phyloP scores from a whole-genome alignment of 163 green algal species.

The Scenedesmus sp. region DNA sequence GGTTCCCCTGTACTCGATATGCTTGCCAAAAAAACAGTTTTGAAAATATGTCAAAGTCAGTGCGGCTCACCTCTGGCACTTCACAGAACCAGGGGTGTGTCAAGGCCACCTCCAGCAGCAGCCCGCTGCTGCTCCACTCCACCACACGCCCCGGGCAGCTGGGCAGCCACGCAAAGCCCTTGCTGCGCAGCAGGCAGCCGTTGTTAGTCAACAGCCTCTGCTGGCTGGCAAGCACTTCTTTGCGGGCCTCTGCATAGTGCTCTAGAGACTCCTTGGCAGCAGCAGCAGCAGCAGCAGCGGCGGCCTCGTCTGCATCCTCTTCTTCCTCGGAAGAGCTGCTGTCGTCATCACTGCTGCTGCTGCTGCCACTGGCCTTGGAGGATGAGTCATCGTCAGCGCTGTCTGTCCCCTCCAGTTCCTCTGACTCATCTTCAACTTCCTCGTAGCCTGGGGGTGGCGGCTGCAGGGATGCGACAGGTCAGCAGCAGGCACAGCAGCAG shows the following conservation, averaged over 20 bases:
- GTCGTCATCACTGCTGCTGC: neutral
- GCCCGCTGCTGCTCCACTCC: slow-evolving; percentile 18
- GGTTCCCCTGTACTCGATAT: no score
- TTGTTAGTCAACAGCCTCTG: neutral
- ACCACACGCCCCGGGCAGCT: slow-evolving; percentile 7
- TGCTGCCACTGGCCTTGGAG: neutral
- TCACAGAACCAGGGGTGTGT: neutral
- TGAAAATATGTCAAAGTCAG: no score
- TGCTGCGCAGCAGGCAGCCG: slow-evolving; percentile 26
- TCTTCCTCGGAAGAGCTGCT: neutral
- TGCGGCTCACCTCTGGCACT: no score
- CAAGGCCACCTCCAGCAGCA: slow-evolving; percentile 26
- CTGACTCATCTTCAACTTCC: neutral
- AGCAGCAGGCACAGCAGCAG: neutral
- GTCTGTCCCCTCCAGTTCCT: neutral
- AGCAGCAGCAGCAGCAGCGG: neutral
- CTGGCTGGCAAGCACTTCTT: slow-evolving; percentile 2
- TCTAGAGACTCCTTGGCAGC: slow-evolving; percentile 22
- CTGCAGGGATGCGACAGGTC: neutral
- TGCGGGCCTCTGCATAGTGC: slow-evolving; percentile 7
- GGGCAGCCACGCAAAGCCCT: slow-evolving; percentile 37
- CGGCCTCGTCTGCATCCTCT: neutral
- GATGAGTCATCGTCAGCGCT: neutral
- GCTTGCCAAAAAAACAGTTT: neutral
- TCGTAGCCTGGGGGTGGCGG: neutral